Conservation (phyloP, 371 early-diverging fungal genomes). For the Lichtheimia hyalospora region DNA sequence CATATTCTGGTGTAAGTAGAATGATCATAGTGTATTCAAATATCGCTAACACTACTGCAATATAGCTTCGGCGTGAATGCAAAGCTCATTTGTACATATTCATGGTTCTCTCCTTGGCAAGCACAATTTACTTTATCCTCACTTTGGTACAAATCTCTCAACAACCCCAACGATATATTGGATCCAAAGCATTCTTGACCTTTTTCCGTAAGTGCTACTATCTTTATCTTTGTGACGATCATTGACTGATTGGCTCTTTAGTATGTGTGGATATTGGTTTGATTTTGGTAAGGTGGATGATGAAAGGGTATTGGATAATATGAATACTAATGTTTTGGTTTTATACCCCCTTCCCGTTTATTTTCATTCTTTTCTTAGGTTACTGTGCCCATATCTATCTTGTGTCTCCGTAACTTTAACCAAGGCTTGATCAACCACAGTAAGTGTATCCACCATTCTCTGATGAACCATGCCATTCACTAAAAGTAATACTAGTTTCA, state of each 20-base stretch:
- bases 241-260: conserved; percentile 4
- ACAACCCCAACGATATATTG: conserved; percentile 51
- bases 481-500: conserved; percentile 11
- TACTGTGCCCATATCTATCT: conserved; percentile 26
- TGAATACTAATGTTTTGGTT: neutral
- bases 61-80: conserved; percentile 48
- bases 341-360: no score
- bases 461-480: neutral
- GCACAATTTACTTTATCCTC: conserved; percentile 72
- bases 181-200: conserved; percentile 66
- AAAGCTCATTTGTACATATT: conserved; percentile 55
- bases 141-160: conserved; percentile 66
- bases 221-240: neutral
- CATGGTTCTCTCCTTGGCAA: conserved; percentile 51
- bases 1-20: conserved; percentile 70
- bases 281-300: conserved; percentile 20
- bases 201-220: conserved; percentile 56
- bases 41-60: neutral
- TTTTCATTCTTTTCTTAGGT: conserved; percentile 8
- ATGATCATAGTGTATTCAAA: neutral
- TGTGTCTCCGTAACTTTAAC: conserved; percentile 29
- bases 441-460: conserved; percentile 12
- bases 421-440: conserved; percentile 31
- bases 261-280: conserved; percentile 36
- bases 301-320: neutral